A percentile compares a stretch with the other conserved stretches of the same genome.
Evolutionary conservation across 371 early-diverging fungal species (phyloP).

Genomic region (Rhizoclosmatium hyalinum): DNA sequence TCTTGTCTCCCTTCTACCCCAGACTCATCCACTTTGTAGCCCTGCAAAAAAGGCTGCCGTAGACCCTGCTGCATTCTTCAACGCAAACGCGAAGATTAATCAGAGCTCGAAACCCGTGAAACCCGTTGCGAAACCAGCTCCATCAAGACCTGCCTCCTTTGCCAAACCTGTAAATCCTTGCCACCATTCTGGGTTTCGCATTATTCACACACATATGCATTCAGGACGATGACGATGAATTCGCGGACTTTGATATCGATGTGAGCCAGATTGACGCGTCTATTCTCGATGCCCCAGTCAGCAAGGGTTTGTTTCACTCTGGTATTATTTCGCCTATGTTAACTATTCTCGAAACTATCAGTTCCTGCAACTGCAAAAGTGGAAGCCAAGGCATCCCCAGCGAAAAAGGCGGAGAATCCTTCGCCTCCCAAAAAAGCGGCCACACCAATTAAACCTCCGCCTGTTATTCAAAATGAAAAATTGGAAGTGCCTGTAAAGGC

Average conservation of each 20-base stretch:
- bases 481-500: no score
- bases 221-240: conserved; percentile 22
- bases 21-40: neutral
- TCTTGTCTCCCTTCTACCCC: neutral
- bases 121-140: neutral
- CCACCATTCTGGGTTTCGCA: no score
- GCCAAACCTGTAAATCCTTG: conserved; percentile 16
- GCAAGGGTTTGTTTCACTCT: neutral
- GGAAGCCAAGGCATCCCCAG: neutral
- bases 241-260: conserved; percentile 25
- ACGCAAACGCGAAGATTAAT: conserved; percentile 14
- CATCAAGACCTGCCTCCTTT: neutral
- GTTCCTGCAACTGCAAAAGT: neutral
- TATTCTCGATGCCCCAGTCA: neutral
- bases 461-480: no score
- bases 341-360: neutral
- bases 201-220: neutral
- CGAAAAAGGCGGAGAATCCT: no score
- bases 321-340: neutral
- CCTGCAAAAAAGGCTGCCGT: neutral
- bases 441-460: no score
- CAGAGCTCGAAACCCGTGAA: conserved; percentile 17
- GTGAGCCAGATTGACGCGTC: conserved; percentile 12
- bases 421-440: no score
- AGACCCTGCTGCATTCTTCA: conserved; percentile 22